These are phyloP conservation scores for Schizosaccharomyces pombe DNA, from an alignment of 805 yeast species.

Conservation along the genomic window DNA sequence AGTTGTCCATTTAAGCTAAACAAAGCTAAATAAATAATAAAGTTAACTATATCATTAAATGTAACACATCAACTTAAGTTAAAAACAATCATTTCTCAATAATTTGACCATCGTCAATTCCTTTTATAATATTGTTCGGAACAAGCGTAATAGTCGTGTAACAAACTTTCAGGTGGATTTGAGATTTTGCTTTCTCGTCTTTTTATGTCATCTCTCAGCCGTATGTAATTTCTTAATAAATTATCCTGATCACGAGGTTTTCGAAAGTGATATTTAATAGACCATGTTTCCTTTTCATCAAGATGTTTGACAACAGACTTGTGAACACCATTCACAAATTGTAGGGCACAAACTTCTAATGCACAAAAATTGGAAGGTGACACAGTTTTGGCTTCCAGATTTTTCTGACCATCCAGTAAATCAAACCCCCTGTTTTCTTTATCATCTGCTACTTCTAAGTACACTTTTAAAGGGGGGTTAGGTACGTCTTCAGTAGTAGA, in stretches of 20 bases:
- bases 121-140: no score
- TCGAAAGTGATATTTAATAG: not conserved
- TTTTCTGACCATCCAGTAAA: not conserved
- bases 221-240: not conserved
- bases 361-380: not conserved
- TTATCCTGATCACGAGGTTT: not conserved
- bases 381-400: not conserved
- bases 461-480: not conserved
- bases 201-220: not conserved
- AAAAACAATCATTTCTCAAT: no score
- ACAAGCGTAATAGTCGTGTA: no score
- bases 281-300: not conserved
- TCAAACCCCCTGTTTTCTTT: not conserved
- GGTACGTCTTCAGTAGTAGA: constrained; percentile 15
- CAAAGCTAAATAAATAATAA: no score
- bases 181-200: no score
- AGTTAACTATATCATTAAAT: no score
- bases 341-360: not conserved
- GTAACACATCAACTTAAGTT: no score
- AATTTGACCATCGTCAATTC: no score
- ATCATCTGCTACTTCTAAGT: not conserved
- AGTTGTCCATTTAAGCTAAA: no score
- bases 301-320: not conserved
- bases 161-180: no score
- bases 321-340: not conserved